Conservation (phyloP, 352 stramenopile species). For the Phytophthora boehmeriae region DNA sequence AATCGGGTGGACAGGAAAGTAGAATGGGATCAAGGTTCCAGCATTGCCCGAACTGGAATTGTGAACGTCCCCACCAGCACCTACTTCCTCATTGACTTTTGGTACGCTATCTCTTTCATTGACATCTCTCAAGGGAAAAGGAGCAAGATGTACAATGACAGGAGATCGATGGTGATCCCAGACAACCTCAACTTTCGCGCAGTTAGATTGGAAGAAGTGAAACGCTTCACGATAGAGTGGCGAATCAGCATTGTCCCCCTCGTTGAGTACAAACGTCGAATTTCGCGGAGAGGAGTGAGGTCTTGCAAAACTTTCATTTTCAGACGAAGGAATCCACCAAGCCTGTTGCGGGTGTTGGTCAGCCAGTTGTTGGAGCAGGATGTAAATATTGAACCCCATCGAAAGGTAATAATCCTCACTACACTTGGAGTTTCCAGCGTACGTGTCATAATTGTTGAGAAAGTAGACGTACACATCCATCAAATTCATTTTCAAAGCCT, state of each 20-base stretch:
- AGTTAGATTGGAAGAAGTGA: conserved; percentile 70
- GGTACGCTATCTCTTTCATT: not conserved
- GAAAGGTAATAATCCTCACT: conserved; percentile 68
- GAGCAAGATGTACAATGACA: not conserved
- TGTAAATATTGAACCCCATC: conserved; percentile 84
- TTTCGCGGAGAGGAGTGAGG: not conserved
- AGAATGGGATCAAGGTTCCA: conserved; percentile 53
- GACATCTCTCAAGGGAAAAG: not conserved
- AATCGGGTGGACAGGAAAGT: conserved; percentile 78
- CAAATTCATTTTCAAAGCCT: conserved; percentile 66
- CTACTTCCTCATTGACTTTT: not conserved
- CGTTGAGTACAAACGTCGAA: conserved; percentile 4
- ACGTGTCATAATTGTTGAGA: conserved; percentile 35
- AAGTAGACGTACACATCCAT: conserved; percentile 67
- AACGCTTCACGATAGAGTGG: conserved; percentile 56
- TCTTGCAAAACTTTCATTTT: conserved; percentile 13
- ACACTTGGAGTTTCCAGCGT: conserved; percentile 64
- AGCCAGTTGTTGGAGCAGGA: conserved; percentile 70
- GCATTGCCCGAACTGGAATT: conserved; percentile 3
- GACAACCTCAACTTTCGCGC: conserved; percentile 68
- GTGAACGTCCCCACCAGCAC: not conserved
- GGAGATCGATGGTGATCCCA: conserved; percentile 50
- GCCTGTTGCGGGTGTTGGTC: conserved; percentile 48
- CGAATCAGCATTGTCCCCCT: not conserved
- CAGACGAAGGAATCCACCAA: conserved; percentile 46